A percentile compares a stretch with the other conserved stretches of the same genome.
Evolutionary conservation across 257 asterid genomes (phyloP).

Genomic region (Nyctanthes arbortristis): DNA sequence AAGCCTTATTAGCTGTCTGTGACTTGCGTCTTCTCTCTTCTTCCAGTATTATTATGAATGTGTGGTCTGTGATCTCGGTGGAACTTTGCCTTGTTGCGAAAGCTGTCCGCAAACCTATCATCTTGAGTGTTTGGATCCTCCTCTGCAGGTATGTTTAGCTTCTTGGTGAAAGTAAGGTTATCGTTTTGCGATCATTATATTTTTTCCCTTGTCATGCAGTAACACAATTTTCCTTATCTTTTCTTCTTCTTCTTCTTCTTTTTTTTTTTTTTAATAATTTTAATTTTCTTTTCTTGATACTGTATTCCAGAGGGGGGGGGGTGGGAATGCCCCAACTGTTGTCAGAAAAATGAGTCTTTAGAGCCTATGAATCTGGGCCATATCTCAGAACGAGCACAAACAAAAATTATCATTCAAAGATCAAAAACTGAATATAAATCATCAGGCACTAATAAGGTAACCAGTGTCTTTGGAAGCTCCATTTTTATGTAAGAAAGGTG

Average conservation of each 20-base stretch:
- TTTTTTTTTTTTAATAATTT: slow-evolving; percentile 13
- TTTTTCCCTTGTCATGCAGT: too few species aligned
- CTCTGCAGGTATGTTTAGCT: slow-evolving; percentile 59
- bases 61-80: slow-evolving; percentile 80
- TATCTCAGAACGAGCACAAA: slow-evolving; percentile 57
- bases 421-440: slow-evolving; percentile 46
- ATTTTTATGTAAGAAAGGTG: slow-evolving; percentile 39
- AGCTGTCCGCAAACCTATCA: slow-evolving; percentile 80
- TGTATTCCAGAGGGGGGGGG: slow-evolving; percentile 20
- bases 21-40: slow-evolving; percentile 19
- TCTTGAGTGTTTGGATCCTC: slow-evolving; percentile 76
- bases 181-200: not conserved
- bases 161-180: not conserved
- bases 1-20: slow-evolving; percentile 25
- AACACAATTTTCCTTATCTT: not conserved
- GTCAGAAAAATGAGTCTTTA: slow-evolving; percentile 33
- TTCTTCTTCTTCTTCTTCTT: slow-evolving; percentile 12
- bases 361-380: slow-evolving; percentile 46
- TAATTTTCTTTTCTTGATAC: slow-evolving; percentile 13
- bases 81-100: slow-evolving; percentile 77
- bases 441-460: slow-evolving; percentile 38
- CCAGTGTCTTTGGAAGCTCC: slow-evolving; percentile 35
- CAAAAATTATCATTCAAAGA: slow-evolving; percentile 51
- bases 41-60: slow-evolving; percentile 77
- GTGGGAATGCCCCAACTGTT: slow-evolving; percentile 32